These are phyloP conservation scores for Puccinia polysora DNA, from an alignment of 1,284 basidiomycete genomes.

Conservation along the genomic window DNA sequence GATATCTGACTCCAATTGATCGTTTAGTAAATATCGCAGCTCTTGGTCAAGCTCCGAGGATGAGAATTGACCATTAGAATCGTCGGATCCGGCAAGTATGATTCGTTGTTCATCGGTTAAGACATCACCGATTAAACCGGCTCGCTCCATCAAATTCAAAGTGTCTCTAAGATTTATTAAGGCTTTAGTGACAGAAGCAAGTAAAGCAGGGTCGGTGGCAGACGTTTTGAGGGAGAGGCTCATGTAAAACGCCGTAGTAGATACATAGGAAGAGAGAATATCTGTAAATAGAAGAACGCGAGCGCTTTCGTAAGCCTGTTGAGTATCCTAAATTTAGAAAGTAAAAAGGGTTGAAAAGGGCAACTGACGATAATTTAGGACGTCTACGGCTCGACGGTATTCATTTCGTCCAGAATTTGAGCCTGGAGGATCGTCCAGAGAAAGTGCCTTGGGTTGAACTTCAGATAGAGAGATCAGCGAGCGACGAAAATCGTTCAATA, in stretches of 20 bases:
- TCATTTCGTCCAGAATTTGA: conserved; percentile 7
- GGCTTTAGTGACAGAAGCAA: conserved; percentile 25
- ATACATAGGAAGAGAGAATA: conserved; percentile 32
- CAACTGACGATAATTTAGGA: conserved; percentile 32
- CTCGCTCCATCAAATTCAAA: conserved; percentile 47
- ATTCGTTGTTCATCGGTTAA: conserved; percentile 44
- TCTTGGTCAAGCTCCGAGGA: conserved; percentile 26
- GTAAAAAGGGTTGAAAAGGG: background rate
- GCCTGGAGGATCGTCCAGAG: background rate
- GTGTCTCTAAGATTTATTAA: conserved; percentile 33
- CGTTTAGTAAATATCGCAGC: conserved; percentile 17
- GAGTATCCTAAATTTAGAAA: background rate
- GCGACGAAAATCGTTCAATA: conserved; percentile 31
- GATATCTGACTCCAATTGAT: conserved; percentile 11
- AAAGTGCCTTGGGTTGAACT: conserved; percentile 10
- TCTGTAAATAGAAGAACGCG: background rate
- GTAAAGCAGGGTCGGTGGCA: conserved; percentile 5
- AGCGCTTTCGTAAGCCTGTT: background rate
- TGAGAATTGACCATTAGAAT: conserved; percentile 7
- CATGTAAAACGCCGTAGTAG: conserved; percentile 38
- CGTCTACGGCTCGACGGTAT: conserved; percentile 9
- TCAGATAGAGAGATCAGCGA: conserved; percentile 8
- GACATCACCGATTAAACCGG: conserved; percentile 50
- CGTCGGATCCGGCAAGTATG: background rate
- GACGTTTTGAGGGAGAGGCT: conserved; percentile 25